Evolutionary conservation across 139 green algal genomes (phyloP).

Genomic region (Ettlia oleoabundans): DNA sequence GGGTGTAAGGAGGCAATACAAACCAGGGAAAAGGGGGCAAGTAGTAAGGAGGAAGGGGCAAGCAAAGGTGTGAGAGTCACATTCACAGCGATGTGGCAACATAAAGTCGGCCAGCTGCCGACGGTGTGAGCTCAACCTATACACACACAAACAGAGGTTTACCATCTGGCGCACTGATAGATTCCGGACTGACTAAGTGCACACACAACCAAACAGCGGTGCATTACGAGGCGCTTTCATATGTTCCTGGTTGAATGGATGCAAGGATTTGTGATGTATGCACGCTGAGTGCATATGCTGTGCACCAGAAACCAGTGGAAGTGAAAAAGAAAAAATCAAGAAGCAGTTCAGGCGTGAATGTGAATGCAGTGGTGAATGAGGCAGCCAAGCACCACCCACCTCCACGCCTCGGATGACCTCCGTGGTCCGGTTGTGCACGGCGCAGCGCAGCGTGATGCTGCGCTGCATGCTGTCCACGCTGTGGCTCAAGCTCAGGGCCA

Average conservation of each 20-base stretch:
- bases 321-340: no score
- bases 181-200: no score
- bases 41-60: no score
- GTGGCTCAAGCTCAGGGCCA: constrained; percentile 38
- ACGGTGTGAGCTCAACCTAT: not conserved
- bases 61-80: not conserved
- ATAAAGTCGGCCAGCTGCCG: not conserved
- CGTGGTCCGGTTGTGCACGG: constrained; percentile 39
- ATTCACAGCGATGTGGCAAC: not conserved
- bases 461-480: constrained; percentile 15
- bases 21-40: not conserved
- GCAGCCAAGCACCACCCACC: constrained; percentile 18
- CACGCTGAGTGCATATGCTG: no score
- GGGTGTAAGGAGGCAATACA: not conserved
- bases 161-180: no score
- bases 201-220: no score
- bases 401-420: constrained; percentile 41
- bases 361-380: no score
- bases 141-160: not conserved
- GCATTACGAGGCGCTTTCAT: no score
- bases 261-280: no score
- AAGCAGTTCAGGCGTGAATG: no score
- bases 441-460: constrained; percentile 36
- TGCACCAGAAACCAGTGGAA: no score
- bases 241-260: not conserved